Evolutionary conservation across 768 basidiomycete species (phyloP), one percentile per base, ranked within the genome.

Genomic region (Boletellus sp.): DNA sequence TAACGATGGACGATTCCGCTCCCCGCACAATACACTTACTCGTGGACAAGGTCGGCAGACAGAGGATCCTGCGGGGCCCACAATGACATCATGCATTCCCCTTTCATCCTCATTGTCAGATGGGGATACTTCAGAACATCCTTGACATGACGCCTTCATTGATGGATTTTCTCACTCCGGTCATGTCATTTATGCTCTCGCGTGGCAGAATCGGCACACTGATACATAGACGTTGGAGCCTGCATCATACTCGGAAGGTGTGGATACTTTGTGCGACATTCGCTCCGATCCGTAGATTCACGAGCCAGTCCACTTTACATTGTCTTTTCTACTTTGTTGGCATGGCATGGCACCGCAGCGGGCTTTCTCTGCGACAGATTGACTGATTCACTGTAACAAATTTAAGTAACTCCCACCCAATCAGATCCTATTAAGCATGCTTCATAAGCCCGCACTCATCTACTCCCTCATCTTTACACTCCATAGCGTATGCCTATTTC

Each of bases 81-180:
- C 51, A 20, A 55, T 47, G 45, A 57, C 57, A 55, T 52, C 54
- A 58, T 49, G 51, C 54, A 56, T 52, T 31, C 38, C 55, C 45
- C 60, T 65, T 26, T 53, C 65, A 52, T 48, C 67, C 43, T 69
- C 66, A 24, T 51, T 61, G 38, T 61, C 58, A 39, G 61, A 60
- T 49, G 45, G 51, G 42, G 54, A 63, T 52, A 49, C 51, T 50
- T 48, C 56, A 57, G 57, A 52, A 46, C 55, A 53, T 28, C 48
- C 45, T 41, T 62, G 67, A 49, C 79, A 76, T 57, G 74, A 73
- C 72, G 35, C 78, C 78, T 44, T 74, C 76, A 24, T 73, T 73
- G 4, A 76, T 45, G 47, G 54, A 55, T 47, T 44, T 40, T 23
- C 53, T 42, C 36, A 52, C 52, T 56, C 48, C 28, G 52, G 37